phyloP scores from a whole-genome alignment of 441 rosid species.

The Populus hybrid region DNA sequence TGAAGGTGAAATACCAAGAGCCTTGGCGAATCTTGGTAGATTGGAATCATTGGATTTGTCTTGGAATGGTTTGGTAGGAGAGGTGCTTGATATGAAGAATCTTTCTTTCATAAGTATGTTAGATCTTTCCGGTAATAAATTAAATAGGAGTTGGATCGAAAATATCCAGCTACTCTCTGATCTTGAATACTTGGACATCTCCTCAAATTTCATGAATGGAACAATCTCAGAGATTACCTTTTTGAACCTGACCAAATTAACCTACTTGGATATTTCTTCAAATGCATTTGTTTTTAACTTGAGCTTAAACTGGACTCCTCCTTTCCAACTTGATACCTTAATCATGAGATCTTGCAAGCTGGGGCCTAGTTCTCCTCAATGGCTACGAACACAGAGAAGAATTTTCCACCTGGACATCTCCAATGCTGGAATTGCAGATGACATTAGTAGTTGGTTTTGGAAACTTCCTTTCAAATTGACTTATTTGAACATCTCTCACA shows the following conservation, averaged over 20 bases:
- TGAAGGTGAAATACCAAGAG: conserved; percentile 14
- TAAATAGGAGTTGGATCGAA: conserved; percentile 1
- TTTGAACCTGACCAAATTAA: conserved; percentile 17
- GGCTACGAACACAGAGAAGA: conserved; percentile 17
- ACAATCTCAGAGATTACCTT: conserved; percentile 16
- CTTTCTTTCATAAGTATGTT: neutral
- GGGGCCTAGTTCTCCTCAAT: conserved; percentile 19
- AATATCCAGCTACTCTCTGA: conserved; percentile 5
- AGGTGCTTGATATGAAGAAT: neutral
- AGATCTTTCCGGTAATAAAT: neutral
- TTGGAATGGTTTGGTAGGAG: neutral
- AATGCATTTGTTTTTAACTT: conserved; percentile 9
- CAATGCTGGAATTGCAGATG: conserved; percentile 1
- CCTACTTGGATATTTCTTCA: neutral
- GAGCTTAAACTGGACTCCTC: conserved; percentile 16
- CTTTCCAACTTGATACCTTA: conserved; percentile 8
- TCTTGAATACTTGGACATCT: conserved; percentile 9
- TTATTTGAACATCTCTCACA: neutral
- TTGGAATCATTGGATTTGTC: conserved; percentile 4
- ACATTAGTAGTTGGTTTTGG: conserved; percentile 6
- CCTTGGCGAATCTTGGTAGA: conserved; percentile 10
- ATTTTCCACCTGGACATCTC: conserved; percentile 10
- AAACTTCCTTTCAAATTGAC: neutral
- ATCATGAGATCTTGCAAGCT: conserved; percentile 14
- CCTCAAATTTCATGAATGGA: conserved; percentile 14